Conservation (phyloP, 805 yeast genomes). For the Nakazawaea pomicola region DNA sequence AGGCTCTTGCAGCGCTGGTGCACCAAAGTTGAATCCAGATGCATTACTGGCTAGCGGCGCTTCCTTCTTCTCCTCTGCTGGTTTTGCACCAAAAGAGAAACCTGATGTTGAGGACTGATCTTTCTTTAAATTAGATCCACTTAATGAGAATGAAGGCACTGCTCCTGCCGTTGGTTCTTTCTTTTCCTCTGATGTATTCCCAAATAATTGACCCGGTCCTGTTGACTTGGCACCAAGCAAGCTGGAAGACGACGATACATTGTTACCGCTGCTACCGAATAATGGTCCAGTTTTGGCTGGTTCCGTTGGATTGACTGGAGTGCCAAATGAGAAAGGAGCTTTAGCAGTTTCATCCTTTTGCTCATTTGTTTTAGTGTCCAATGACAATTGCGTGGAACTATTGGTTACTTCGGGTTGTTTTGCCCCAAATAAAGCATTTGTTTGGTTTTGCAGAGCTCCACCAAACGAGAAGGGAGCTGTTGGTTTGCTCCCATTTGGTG, state of each 20-base stretch:
- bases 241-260: too few relatives aligned
- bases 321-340: conserved; percentile 16
- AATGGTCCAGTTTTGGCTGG: too few relatives aligned
- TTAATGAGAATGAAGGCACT: conserved; percentile 19
- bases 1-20: too few relatives aligned
- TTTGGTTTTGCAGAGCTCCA: too few relatives aligned
- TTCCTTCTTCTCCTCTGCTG: conserved; percentile 7
- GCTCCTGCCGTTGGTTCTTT: conserved; percentile 1
- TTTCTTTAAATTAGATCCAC: conserved; percentile 12
- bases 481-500: too few relatives aligned
- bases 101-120: conserved; percentile 7
- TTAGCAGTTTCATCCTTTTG: conserved; percentile 5
- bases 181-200: conserved; percentile 6
- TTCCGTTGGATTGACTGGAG: background rate
- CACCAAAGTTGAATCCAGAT: conserved; percentile 11
- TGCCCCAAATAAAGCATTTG: background rate
- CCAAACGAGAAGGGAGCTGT: too few relatives aligned
- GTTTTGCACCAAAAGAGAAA: conserved; percentile 14
- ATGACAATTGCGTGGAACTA: too few relatives aligned
- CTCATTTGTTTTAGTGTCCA: background rate
- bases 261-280: too few relatives aligned
- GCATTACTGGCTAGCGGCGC: too few relatives aligned
- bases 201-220: too few relatives aligned
- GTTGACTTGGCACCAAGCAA: too few relatives aligned
- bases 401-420: background rate